Percentiles rank a stretch among this genome's conserved stretches.
phyloP scores from a whole-genome alignment of 2,329 filamentous ascomycete species.

The Cladosporium sp. region DNA sequence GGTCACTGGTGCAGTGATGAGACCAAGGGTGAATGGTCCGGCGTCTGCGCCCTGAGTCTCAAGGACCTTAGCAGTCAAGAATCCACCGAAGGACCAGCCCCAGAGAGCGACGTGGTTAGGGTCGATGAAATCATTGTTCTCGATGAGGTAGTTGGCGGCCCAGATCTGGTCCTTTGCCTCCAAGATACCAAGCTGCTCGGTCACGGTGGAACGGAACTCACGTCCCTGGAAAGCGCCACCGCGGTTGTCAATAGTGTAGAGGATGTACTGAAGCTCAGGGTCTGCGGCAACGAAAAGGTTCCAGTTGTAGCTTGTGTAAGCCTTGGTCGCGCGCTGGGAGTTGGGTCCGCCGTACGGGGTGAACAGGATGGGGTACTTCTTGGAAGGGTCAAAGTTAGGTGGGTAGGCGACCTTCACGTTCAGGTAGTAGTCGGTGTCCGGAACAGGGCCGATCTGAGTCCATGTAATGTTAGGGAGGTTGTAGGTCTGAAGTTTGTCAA shows the following conservation, averaged over 20 bases:
- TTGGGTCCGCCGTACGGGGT: conserved; percentile 69
- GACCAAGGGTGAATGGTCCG: conserved; percentile 62
- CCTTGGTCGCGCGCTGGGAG: conserved; percentile 62
- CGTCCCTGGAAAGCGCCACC: conserved; percentile 68
- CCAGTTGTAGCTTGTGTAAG: conserved; percentile 59
- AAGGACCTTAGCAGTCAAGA: conserved; percentile 66
- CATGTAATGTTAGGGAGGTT: conserved; percentile 66
- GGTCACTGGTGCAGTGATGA: conserved; percentile 66
- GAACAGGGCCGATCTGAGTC: conserved; percentile 57
- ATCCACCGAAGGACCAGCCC: conserved; percentile 71
- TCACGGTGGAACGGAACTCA: conserved; percentile 60
- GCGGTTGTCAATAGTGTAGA: conserved; percentile 69
- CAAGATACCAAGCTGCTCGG: conserved; percentile 61
- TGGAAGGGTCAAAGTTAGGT: conserved; percentile 62
- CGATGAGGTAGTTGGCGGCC: conserved; percentile 60
- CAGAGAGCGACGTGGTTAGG: conserved; percentile 64
- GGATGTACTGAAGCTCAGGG: conserved; percentile 67
- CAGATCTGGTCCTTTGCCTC: conserved; percentile 69
- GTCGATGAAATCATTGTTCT: conserved; percentile 58
- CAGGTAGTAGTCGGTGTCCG: conserved; percentile 48
- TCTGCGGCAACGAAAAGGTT: conserved; percentile 67
- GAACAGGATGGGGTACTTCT: conserved; percentile 68
- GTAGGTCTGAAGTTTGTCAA: conserved; percentile 59
- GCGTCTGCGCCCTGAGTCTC: conserved; percentile 54
- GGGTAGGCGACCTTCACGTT: conserved; percentile 69